Percentiles rank a stretch among this genome's conserved stretches.
phyloP scores from a whole-genome alignment of 192 early-diverging fungal species.

The Coemansia sp. region DNA sequence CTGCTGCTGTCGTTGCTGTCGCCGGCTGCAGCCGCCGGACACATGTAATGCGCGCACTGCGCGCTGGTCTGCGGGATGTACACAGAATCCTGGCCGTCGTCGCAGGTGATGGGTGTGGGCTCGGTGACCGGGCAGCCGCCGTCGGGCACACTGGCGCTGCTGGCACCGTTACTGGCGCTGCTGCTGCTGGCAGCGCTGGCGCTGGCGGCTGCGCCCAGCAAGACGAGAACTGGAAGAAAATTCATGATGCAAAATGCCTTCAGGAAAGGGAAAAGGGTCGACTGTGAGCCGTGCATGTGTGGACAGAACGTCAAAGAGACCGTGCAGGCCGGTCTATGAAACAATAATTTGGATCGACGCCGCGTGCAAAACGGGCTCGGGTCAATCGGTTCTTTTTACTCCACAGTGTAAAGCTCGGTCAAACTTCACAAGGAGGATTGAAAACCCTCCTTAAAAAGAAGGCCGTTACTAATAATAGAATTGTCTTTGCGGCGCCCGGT shows the following conservation, averaged over 20 bases:
- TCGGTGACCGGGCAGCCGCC: conserved; percentile 14
- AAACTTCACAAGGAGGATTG: no score
- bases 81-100: conserved; percentile 11
- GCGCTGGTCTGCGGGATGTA: conserved; percentile 32
- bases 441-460: not conserved
- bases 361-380: not conserved
- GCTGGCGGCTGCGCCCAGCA: not conserved
- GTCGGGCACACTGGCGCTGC: not conserved
- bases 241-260: conserved; percentile 3
- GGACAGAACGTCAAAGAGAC: not conserved
- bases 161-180: not conserved
- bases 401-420: no score
- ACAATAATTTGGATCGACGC: not conserved
- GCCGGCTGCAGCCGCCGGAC: not conserved
- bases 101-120: conserved; percentile 19
- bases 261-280: not conserved
- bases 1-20: not conserved
- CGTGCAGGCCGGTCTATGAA: not conserved
- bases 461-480: not conserved
- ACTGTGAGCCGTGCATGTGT: not conserved
- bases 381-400: not conserved
- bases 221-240: not conserved
- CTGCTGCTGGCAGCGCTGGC: not conserved
- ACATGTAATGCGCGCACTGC: conserved; percentile 39
- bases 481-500: no score